Evolutionary conservation across 2,329 filamentous ascomycete species (phyloP).

Genomic region (Fonsecaea pugnacius): DNA sequence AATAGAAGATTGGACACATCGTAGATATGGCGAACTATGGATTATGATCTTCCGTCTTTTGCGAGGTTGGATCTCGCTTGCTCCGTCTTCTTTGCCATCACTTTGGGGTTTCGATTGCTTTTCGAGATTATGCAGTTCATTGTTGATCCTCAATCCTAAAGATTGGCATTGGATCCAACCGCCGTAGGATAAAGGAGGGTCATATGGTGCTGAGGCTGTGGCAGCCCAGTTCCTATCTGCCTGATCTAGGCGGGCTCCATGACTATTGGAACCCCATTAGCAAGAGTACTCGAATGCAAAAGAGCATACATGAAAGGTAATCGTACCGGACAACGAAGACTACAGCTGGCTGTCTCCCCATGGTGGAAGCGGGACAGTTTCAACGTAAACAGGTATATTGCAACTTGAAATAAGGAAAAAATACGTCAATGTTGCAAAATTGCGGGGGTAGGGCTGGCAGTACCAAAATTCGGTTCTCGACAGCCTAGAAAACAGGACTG

Average conservation of each 20-base stretch:
- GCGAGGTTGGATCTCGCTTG: conserved; percentile 23
- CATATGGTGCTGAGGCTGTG: conserved; percentile 89
- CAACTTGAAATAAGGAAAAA: not conserved
- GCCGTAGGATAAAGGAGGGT: conserved; percentile 90
- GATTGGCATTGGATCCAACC: conserved; percentile 87
- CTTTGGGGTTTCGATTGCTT: conserved; percentile 36
- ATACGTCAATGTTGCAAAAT: conserved; percentile 3
- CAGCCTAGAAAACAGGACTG: not conserved
- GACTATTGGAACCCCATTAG: conserved; percentile 57
- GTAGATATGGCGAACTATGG: conserved; percentile 89
- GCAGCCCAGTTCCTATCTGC: conserved; percentile 96
- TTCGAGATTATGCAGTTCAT: conserved; percentile 62
- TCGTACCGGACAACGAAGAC: conserved; percentile 50
- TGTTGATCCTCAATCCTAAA: conserved; percentile 81
- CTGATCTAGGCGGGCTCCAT: conserved; percentile 90
- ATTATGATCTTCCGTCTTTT: conserved; percentile 72
- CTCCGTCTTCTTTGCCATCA: conserved; percentile 29
- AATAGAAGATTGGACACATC: conserved; percentile 90
- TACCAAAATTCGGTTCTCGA: not conserved
- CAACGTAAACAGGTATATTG: not conserved
- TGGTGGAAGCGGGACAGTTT: conserved; percentile 27
- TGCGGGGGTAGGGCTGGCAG: conserved; percentile 2
- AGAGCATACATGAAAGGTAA: not conserved
- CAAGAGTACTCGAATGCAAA: not conserved
- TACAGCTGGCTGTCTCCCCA: conserved; percentile 48